Percentiles rank a stretch among this genome's conserved stretches.
These are phyloP conservation scores for Solanum chmielewskii DNA, from an alignment of 257 asterid genomes.

Conservation along the genomic window DNA sequence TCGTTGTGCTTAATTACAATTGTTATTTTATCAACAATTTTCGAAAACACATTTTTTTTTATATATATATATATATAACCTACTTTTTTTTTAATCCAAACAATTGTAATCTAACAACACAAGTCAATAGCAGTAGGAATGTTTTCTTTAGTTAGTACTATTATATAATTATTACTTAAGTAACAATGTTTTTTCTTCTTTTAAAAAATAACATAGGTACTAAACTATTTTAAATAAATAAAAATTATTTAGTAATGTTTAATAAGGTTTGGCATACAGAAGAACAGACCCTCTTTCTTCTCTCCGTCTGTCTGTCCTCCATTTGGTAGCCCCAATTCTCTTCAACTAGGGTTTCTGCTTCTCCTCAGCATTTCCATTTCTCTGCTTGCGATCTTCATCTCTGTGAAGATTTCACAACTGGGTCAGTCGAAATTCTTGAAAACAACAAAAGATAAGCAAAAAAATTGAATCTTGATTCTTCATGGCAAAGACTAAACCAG, in stretches of 20 bases:
- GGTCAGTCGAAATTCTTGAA: not conserved
- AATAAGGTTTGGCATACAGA: not conserved
- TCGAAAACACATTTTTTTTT: too few relatives aligned
- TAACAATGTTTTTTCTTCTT: not conserved
- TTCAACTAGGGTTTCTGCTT: not conserved
- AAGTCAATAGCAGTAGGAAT: too few relatives aligned
- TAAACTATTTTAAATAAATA: not conserved
- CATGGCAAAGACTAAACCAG: slow-evolving; percentile 99
- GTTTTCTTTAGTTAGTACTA: too few relatives aligned
- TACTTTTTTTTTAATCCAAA: too few relatives aligned
- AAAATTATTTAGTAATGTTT: not conserved
- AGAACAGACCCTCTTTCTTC: not conserved
- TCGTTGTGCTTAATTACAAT: not conserved
- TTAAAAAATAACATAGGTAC: not conserved
- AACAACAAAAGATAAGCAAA: not conserved
- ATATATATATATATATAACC: too few relatives aligned
- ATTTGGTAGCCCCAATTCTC: not conserved
- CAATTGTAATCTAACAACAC: too few relatives aligned
- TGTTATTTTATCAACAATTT: not conserved
- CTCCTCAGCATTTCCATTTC: not conserved
- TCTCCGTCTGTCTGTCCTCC: not conserved
- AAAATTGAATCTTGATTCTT: not conserved
- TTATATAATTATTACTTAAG: too few relatives aligned
- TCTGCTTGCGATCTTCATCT: not conserved
- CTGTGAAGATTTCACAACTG: not conserved